Evolutionary conservation across 768 basidiomycete species (phyloP).

Genomic region (Auriscalpium vulgare): DNA sequence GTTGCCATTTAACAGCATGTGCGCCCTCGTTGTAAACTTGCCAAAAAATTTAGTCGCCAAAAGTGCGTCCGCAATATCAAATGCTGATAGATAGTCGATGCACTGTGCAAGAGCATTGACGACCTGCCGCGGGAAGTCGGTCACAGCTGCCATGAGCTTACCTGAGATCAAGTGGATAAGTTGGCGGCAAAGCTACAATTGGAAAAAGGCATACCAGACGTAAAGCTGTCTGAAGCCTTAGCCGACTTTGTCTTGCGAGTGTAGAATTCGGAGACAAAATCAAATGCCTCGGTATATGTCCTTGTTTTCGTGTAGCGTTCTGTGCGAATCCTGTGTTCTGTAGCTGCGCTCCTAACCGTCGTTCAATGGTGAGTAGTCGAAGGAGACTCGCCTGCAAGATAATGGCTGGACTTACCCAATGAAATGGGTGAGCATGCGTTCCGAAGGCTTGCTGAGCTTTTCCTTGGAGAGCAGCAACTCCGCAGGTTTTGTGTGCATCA

Average conservation of each 20-base stretch:
- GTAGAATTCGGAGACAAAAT: constrained; percentile 58
- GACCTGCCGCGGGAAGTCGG: constrained; percentile 63
- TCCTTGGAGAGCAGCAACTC: constrained; percentile 65
- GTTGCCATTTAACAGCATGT: constrained; percentile 87
- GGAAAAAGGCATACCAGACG: constrained; percentile 30
- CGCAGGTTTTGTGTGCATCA: constrained; percentile 77
- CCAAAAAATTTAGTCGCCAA: constrained; percentile 71
- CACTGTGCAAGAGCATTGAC: constrained; percentile 67
- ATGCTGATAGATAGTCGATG: constrained; percentile 61
- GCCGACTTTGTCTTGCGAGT: constrained; percentile 36
- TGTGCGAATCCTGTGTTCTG: constrained; percentile 40
- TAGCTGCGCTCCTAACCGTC: constrained; percentile 11
- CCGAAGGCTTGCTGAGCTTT: constrained; percentile 59
- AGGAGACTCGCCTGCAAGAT: neutral
- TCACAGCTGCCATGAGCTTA: constrained; percentile 49
- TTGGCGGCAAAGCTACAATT: neutral
- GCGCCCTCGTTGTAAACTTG: constrained; percentile 64
- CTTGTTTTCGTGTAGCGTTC: constrained; percentile 52
- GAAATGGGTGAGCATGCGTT: constrained; percentile 69
- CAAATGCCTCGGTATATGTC: constrained; percentile 64
- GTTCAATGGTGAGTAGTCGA: neutral
- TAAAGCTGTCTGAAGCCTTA: constrained; percentile 36
- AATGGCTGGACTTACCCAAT: constrained; percentile 37
- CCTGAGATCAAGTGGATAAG: constrained; percentile 30
- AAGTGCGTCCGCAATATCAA: constrained; percentile 74